Conservation (phyloP, 2,329 filamentous ascomycete genomes). For the Fusarium longipes region DNA sequence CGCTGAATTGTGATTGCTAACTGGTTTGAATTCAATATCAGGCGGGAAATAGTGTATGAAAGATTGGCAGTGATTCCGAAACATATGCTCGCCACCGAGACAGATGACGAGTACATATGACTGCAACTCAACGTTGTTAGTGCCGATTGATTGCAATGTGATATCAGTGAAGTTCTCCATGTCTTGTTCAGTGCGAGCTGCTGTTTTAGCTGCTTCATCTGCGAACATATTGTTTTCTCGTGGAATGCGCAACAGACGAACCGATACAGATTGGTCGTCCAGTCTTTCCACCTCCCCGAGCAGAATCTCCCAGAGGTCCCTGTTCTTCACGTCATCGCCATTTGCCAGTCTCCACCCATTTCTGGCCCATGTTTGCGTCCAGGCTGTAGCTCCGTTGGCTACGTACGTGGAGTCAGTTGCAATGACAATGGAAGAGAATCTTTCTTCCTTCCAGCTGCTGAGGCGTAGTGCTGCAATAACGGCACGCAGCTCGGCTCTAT, state of each 20-base stretch:
- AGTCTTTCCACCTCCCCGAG: neutral
- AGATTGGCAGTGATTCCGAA: too few relatives aligned
- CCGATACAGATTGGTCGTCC: fast-evolving
- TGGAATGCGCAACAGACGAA: neutral
- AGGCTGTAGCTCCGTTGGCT: too few relatives aligned
- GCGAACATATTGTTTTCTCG: neutral
- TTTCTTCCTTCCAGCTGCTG: neutral
- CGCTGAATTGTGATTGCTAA: neutral
- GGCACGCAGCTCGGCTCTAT: neutral
- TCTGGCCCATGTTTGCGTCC: neutral
- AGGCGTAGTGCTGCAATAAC: neutral
- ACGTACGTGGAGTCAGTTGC: neutral
- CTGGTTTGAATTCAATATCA: neutral
- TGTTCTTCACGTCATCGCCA: neutral
- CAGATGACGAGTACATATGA: neutral
- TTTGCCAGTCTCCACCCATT: neutral
- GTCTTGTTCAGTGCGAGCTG: neutral
- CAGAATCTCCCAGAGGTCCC: neutral
- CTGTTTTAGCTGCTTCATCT: neutral
- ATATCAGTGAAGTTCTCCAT: neutral
- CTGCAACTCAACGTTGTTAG: neutral
- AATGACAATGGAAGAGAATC: fast-evolving
- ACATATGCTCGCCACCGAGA: neutral
- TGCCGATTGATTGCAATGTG: neutral
- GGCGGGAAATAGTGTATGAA: too few relatives aligned